Evolutionary conservation across 2,329 filamentous ascomycete genomes (phyloP).

Genomic region (Ceratocystis destructans): DNA sequence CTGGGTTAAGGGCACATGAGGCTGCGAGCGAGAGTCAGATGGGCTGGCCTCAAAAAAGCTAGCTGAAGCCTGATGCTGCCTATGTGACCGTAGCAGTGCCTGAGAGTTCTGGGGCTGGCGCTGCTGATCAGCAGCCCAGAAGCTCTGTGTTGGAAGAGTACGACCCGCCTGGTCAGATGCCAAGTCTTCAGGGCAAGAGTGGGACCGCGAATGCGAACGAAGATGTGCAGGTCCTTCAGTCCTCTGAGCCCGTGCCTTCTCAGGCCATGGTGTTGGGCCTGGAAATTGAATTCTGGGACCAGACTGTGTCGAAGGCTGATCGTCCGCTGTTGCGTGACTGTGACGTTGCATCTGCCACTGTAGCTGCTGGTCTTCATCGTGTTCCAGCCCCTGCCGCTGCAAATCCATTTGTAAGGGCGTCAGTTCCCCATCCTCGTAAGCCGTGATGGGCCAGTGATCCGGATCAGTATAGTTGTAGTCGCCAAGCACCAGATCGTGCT

Average conservation of each 20-base stretch:
- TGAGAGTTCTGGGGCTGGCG: not conserved
- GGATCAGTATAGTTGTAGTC: conserved; percentile 10
- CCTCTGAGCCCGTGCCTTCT: too few relatives aligned
- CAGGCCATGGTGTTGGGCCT: too few relatives aligned
- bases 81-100: not conserved
- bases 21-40: not conserved
- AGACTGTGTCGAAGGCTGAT: not conserved
- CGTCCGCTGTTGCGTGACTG: not conserved
- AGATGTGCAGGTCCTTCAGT: too few relatives aligned
- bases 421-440: conserved; percentile 11
- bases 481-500: not conserved
- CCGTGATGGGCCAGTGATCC: conserved; percentile 12
- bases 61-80: not conserved
- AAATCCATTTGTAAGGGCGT: not conserved
- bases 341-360: not conserved
- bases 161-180: not conserved
- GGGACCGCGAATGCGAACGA: not conserved
- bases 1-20: not conserved
- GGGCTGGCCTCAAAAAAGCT: not conserved
- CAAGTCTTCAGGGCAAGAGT: not conserved
- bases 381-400: not conserved
- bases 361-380: not conserved
- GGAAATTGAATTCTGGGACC: not conserved
- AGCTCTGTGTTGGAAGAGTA: not conserved
- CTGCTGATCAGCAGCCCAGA: not conserved